Percentiles rank a stretch among this genome's conserved stretches.
These are phyloP conservation scores for Epichloe coenophiala DNA, from an alignment of 2,329 filamentous ascomycete genomes.

Conservation along the genomic window DNA sequence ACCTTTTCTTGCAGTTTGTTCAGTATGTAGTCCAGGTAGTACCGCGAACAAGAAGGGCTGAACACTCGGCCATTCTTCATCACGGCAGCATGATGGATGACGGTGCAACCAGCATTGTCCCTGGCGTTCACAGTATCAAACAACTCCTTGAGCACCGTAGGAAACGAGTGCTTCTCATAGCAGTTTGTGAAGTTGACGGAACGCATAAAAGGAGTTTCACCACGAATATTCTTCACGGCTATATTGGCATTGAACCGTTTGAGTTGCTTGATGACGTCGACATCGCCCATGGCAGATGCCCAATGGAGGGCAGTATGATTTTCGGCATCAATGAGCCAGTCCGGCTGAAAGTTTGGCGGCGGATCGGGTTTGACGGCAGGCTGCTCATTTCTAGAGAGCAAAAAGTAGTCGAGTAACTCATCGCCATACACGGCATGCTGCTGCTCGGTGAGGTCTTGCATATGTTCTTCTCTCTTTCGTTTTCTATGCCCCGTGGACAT, in stretches of 20 bases:
- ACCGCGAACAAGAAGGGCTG: slow-evolving; percentile 78
- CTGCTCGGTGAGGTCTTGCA: slow-evolving; percentile 57
- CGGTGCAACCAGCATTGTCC: slow-evolving; percentile 71
- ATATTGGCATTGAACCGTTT: slow-evolving; percentile 67
- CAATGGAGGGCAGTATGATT: slow-evolving; percentile 90
- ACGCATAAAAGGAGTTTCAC: slow-evolving; percentile 88
- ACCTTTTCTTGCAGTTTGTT: slow-evolving; percentile 73
- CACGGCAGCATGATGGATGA: slow-evolving; percentile 87
- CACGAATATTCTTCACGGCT: slow-evolving; percentile 54
- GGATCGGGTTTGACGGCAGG: slow-evolving; percentile 62
- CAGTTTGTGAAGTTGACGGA: slow-evolving; percentile 95
- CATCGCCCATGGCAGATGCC: slow-evolving; percentile 94
- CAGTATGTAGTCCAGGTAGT: slow-evolving; percentile 85
- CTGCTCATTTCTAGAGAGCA: slow-evolving; percentile 69
- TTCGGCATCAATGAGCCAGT: slow-evolving; percentile 87
- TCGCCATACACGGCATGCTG: slow-evolving; percentile 87
- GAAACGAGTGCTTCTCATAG: slow-evolving; percentile 85
- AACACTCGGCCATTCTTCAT: slow-evolving; percentile 70
- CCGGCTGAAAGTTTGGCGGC: slow-evolving; percentile 73
- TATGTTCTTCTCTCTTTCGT: slow-evolving; percentile 57
- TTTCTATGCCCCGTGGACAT: slow-evolving; percentile 51
- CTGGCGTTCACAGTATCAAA: slow-evolving; percentile 67
- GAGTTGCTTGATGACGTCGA: slow-evolving; percentile 80
- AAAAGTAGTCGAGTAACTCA: slow-evolving; percentile 91
- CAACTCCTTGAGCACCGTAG: slow-evolving; percentile 68